Conservation (phyloP, 768 basidiomycete species). For the Chalciporus chontae region DNA sequence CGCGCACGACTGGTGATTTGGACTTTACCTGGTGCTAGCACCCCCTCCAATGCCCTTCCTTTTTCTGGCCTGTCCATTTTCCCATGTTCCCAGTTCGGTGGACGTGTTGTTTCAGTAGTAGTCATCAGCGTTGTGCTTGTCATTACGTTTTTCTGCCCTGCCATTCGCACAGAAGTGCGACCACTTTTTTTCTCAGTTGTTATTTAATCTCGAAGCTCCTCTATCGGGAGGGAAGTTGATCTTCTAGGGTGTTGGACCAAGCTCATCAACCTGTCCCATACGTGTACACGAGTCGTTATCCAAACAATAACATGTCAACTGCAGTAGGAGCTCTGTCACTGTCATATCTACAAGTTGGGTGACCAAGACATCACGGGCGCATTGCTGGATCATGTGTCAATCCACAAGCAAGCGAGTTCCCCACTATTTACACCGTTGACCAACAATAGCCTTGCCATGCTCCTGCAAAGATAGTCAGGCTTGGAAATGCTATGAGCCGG, state of each 20-base stretch:
- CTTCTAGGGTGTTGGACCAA: conserved; percentile 28
- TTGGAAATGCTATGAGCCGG: background rate
- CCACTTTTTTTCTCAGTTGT: conserved; percentile 9
- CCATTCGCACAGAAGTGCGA: conserved; percentile 14
- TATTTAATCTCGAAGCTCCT: conserved; percentile 21
- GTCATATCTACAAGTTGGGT: background rate
- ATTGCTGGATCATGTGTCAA: background rate
- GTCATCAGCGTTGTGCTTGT: conserved; percentile 27
- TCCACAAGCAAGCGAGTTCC: background rate
- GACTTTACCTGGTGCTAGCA: conserved; percentile 26
- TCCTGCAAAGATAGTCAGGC: conserved; percentile 44
- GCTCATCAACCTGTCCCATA: conserved; percentile 8
- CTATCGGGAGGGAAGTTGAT: conserved; percentile 32
- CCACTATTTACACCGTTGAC: conserved; percentile 76
- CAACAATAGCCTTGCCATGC: conserved; percentile 78
- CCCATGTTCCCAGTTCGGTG: conserved; percentile 18
- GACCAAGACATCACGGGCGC: background rate
- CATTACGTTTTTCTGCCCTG: conserved; percentile 21
- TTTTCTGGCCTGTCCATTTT: conserved; percentile 24
- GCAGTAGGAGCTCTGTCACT: too few species aligned
- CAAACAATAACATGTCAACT: conserved; percentile 5
- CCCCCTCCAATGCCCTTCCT: conserved; percentile 20
- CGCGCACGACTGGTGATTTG: conserved; percentile 13
- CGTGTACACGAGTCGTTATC: conserved; percentile 4
- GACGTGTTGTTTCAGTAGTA: conserved; percentile 27